Conservation (phyloP, 176 grass and related monocot genomes). For the Oryza punctata region DNA sequence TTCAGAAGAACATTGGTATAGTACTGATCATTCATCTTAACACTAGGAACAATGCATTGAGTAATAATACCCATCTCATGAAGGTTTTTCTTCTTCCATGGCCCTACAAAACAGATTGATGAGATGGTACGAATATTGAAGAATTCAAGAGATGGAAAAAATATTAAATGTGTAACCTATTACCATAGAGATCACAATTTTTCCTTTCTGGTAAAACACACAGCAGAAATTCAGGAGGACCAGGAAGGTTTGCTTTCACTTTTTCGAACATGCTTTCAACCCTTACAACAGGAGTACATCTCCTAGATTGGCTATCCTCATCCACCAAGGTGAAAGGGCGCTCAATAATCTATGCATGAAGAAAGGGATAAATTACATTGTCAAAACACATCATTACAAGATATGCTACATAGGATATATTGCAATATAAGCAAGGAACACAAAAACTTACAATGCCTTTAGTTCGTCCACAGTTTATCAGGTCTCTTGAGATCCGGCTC, state of each 20-base stretch:
- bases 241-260: constrained; percentile 60
- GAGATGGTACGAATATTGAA: constrained; percentile 6
- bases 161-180: background rate
- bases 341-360: constrained; percentile 60
- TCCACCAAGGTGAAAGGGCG: constrained; percentile 68
- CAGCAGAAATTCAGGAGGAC: constrained; percentile 74
- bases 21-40: constrained; percentile 91
- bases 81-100: constrained; percentile 99
- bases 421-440: constrained; percentile 16
- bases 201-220: constrained; percentile 91
- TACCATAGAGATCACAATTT: constrained; percentile 91
- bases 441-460: constrained; percentile 89
- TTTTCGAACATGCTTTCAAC: constrained; percentile 91
- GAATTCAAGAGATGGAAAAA: background rate
- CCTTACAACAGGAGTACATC: constrained; percentile 69
- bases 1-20: constrained; percentile 94
- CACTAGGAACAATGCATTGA: constrained; percentile 79
- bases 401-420: constrained; percentile 20
- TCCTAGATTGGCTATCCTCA: constrained; percentile 69
- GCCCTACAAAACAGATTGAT: constrained; percentile 55
- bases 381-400: constrained; percentile 31
- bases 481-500: constrained; percentile 76
- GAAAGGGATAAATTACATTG: constrained; percentile 30
- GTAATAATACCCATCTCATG: constrained; percentile 83
- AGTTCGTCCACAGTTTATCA: constrained; percentile 77